Conservation (phyloP, 352 stramenopile species). For the Pilasporangium apinafurcum region DNA sequence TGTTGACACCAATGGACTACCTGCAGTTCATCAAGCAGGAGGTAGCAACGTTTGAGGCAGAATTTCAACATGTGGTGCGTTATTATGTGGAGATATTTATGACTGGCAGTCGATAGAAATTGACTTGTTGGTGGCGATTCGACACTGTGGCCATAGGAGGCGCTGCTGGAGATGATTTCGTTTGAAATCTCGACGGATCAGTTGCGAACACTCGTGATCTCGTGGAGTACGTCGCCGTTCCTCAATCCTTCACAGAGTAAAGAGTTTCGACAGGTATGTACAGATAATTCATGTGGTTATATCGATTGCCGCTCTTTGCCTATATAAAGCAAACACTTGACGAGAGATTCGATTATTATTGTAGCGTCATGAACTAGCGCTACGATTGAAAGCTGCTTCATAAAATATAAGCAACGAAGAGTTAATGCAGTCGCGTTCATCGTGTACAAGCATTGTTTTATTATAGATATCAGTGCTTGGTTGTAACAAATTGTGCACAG, state of each 20-base stretch:
- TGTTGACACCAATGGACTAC: conserved; percentile 51
- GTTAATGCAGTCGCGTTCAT: no score
- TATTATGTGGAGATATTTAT: neutral
- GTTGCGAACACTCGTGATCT: conserved; percentile 73
- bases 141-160: conserved; percentile 25
- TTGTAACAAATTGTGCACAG: conserved; percentile 52
- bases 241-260: conserved; percentile 40
- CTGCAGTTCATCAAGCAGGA: conserved; percentile 65
- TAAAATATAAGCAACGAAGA: no score
- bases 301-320: no score
- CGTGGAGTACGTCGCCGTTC: conserved; percentile 77
- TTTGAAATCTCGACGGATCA: conserved; percentile 68
- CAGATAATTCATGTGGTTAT: no score
- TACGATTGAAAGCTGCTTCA: no score
- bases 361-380: no score
- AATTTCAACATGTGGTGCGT: conserved; percentile 78
- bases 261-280: conserved; percentile 44
- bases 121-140: neutral
- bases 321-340: no score
- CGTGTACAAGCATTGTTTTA: no score
- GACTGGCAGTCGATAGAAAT: neutral
- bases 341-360: no score
- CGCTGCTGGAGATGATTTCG: conserved; percentile 49
- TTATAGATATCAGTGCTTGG: conserved; percentile 10
- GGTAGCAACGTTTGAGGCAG: conserved; percentile 64